phyloP scores from a whole-genome alignment of 2,329 filamentous ascomycete species.

The Claviceps citrina region DNA sequence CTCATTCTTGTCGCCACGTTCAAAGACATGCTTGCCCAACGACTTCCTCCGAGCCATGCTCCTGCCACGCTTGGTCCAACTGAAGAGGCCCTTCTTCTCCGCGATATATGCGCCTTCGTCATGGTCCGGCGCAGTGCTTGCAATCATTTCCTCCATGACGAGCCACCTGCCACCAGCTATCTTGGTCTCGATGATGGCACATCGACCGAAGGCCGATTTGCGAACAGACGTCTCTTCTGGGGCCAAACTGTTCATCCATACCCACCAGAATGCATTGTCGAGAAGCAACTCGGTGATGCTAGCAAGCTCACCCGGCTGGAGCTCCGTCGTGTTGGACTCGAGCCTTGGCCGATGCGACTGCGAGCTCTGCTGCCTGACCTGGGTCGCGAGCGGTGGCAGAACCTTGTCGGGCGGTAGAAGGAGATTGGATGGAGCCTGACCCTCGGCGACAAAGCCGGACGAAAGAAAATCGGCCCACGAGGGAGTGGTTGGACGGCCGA shows the following conservation, averaged over 20 bases:
- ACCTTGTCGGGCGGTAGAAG: conserved; percentile 85
- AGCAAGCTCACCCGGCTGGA: conserved; percentile 86
- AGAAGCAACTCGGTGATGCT: conserved; percentile 76
- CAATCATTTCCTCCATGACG: conserved; percentile 90
- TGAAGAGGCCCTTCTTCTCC: conserved; percentile 90
- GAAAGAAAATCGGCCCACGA: conserved; percentile 98
- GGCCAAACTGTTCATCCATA: conserved; percentile 94
- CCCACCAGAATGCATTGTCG: conserved; percentile 98
- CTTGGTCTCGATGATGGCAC: conserved; percentile 76
- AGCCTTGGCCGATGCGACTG: conserved; percentile 65
- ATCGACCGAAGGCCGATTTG: conserved; percentile 88
- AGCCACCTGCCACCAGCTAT: conserved; percentile 77
- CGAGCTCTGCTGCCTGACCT: conserved; percentile 63
- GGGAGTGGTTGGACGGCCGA: conserved; percentile 77
- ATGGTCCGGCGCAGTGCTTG: conserved; percentile 75
- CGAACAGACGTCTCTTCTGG: conserved; percentile 72
- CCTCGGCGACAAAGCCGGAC: conserved; percentile 73
- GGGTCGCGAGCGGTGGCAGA: conserved; percentile 65
- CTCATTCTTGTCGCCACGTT: conserved; percentile 28
- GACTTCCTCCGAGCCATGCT: conserved; percentile 53
- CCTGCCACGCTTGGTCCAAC: conserved; percentile 60
- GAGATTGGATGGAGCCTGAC: conserved; percentile 48
- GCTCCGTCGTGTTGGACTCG: conserved; percentile 44
- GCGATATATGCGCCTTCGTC: conserved; percentile 78
- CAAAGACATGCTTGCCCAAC: conserved; percentile 43